These are phyloP conservation scores for Sisymbrium altissimum DNA, from an alignment of 345 rosid genomes.

Conservation along the genomic window DNA sequence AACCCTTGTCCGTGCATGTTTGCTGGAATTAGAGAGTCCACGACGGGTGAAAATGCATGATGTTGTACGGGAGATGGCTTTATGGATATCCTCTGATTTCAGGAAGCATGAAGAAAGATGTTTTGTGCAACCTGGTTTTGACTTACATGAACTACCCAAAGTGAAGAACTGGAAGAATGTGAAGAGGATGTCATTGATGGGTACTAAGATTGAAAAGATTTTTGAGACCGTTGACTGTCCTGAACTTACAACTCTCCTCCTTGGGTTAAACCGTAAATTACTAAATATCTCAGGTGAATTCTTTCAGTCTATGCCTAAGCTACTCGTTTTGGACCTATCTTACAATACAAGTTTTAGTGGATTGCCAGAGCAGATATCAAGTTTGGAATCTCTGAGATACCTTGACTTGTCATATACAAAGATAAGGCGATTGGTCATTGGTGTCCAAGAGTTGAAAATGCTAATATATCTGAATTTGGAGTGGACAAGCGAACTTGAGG, in stretches of 20 bases:
- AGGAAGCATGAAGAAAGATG: not conserved
- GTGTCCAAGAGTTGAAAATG: not conserved
- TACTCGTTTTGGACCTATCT: not conserved
- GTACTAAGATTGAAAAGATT: not conserved
- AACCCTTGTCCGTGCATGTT: too few species aligned
- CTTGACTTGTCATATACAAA: not conserved
- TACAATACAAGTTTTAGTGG: not conserved
- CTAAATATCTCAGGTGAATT: not conserved
- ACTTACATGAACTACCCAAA: not conserved
- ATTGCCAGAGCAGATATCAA: not conserved
- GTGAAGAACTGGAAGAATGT: not conserved
- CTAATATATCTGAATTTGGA: slow-evolving; percentile 1
- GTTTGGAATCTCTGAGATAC: not conserved
- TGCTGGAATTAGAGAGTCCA: too few species aligned
- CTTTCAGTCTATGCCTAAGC: not conserved
- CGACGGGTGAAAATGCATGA: not conserved
- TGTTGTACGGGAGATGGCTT: not conserved
- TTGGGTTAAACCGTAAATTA: not conserved
- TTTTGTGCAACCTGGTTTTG: not conserved
- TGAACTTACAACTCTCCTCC: not conserved
- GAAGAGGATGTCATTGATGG: not conserved
- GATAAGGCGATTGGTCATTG: not conserved
- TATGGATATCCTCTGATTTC: not conserved
- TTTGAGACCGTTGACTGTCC: not conserved
- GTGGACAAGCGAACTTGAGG: not conserved